Conservation (phyloP, 2,329 filamentous ascomycete species). For the Stagonosporopsis rhizophila region DNA sequence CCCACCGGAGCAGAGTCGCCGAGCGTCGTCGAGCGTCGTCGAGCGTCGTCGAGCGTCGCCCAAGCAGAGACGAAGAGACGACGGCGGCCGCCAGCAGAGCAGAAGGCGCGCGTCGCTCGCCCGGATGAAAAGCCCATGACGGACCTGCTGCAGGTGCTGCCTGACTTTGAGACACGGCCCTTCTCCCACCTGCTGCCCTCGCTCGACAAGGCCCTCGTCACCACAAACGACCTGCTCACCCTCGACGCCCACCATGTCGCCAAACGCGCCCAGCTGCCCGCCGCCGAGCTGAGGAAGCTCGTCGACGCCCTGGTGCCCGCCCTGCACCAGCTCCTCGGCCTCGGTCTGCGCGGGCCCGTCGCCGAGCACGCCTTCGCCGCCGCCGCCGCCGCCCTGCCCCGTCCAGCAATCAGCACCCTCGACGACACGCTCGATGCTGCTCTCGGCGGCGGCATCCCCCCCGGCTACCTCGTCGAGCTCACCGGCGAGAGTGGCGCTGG, state of each 20-base stretch:
- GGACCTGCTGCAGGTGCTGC: constrained; percentile 83
- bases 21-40: too few relatives aligned
- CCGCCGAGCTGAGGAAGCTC: constrained; percentile 79
- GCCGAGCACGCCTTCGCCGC: constrained; percentile 26
- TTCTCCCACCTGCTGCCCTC: constrained; percentile 79
- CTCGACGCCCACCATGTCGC: constrained; percentile 83
- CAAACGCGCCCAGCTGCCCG: constrained; percentile 81
- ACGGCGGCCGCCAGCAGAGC: too few relatives aligned
- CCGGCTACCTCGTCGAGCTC: constrained; percentile 84
- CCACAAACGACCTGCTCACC: constrained; percentile 83
- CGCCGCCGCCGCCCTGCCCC: constrained; percentile 24
- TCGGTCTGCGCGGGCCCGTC: constrained; percentile 45
- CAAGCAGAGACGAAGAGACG: too few relatives aligned
- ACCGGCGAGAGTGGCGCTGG: constrained; percentile 91
- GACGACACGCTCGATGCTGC: constrained; percentile 73
- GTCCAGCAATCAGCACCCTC: constrained; percentile 78
- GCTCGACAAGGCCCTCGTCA: constrained; percentile 79
- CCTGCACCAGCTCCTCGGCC: constrained; percentile 68
- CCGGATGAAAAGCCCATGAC: too few relatives aligned
- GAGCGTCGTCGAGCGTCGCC: too few relatives aligned
- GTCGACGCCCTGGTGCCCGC: constrained; percentile 70
- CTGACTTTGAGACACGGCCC: constrained; percentile 74
- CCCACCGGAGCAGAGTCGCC: too few relatives aligned
- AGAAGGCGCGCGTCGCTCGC: too few relatives aligned
- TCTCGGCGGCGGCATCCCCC: constrained; percentile 80